Conservation (phyloP, 106 monocot species). For the Dioscorea zingiberensis region DNA sequence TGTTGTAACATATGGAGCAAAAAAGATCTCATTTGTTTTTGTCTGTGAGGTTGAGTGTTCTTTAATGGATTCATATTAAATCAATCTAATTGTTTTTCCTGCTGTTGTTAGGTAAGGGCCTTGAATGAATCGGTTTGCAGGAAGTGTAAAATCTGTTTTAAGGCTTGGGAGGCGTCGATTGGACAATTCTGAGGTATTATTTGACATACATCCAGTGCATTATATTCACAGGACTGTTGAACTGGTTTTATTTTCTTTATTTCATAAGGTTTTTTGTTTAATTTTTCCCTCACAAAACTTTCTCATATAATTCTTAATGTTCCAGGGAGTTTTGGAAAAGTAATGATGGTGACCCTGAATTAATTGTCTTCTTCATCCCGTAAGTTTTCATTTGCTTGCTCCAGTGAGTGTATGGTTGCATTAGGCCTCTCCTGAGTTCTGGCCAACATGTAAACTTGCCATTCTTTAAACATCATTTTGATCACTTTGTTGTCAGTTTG, state of each 20-base stretch:
- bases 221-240: not conserved
- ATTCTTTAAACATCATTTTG: no score
- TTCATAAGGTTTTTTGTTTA: not conserved
- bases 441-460: no score
- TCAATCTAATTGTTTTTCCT: conserved; percentile 5
- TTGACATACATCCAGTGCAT: not conserved
- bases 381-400: not conserved
- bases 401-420: no score
- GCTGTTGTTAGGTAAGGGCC: conserved; percentile 5
- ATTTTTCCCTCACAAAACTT: no score
- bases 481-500: no score
- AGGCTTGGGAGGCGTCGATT: conserved; percentile 13
- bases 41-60: no score
- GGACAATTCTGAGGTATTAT: conserved; percentile 7
- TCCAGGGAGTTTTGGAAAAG: conserved; percentile 16
- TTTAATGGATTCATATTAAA: no score
- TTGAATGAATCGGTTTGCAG: conserved; percentile 19
- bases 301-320: not conserved
- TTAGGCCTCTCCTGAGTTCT: no score
- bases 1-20: no score
- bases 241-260: not conserved
- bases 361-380: conserved; percentile 16
- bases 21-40: no score
- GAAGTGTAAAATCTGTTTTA: conserved; percentile 16
- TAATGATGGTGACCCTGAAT: conserved; percentile 15